Evolutionary conservation across 176 grass and related monocot genomes (phyloP).

Genomic region (Paspalum vaginatum): DNA sequence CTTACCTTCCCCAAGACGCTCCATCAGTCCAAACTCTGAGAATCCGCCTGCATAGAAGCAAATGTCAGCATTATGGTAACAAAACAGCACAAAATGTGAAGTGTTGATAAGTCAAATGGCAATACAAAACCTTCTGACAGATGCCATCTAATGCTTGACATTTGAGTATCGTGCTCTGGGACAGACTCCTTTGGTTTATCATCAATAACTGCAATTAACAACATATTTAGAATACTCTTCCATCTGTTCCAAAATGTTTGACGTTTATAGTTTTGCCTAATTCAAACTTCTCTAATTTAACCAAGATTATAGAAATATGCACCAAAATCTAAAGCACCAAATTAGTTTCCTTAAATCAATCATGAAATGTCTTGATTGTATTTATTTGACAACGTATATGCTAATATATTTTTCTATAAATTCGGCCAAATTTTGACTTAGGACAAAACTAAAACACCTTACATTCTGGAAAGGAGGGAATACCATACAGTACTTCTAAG

Average conservation of each 20-base stretch:
- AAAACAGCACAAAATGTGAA: neutral
- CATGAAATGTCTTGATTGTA: too few relatives aligned
- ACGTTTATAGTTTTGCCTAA: too few relatives aligned
- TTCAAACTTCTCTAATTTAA: too few relatives aligned
- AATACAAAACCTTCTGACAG: slow-evolving; percentile 81
- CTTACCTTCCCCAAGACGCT: slow-evolving; percentile 88
- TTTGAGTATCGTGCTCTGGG: slow-evolving; percentile 86
- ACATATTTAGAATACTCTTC: neutral
- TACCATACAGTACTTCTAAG: neutral
- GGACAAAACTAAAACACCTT: too few relatives aligned
- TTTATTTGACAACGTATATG: too few relatives aligned
- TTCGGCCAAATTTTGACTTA: too few relatives aligned
- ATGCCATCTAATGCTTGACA: slow-evolving; percentile 95
- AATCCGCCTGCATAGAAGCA: slow-evolving; percentile 74
- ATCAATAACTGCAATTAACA: slow-evolving; percentile 79
- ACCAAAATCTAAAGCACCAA: too few relatives aligned
- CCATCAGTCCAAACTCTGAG: slow-evolving; percentile 94
- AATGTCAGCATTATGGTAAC: neutral
- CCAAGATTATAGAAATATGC: too few relatives aligned
- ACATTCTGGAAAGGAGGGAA: too few relatives aligned
- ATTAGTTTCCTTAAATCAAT: too few relatives aligned
- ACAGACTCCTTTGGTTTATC: slow-evolving; percentile 88
- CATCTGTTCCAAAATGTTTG: too few relatives aligned
- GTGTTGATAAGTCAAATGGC: neutral
- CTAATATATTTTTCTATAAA: too few relatives aligned